A percentile compares a stretch with the other conserved stretches of the same genome.
These are phyloP conservation scores for Raddia guianensis DNA, from an alignment of 176 grass and related monocot species.

Conservation along the genomic window DNA sequence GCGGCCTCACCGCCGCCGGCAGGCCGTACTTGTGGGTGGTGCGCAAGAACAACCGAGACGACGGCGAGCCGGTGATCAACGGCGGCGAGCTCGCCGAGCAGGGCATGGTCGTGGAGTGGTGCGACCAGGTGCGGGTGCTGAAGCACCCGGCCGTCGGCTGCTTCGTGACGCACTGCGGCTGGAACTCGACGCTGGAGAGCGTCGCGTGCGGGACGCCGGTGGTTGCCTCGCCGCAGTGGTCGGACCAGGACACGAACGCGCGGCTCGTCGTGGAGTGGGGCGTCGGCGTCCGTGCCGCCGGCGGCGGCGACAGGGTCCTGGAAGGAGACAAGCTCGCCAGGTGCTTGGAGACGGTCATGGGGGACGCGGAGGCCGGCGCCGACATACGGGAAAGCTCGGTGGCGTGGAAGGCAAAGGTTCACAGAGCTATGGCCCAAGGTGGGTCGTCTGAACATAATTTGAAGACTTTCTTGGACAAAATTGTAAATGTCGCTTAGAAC, in stretches of 20 bases:
- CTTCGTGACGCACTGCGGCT: slow-evolving; percentile 61
- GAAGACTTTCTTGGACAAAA: neutral
- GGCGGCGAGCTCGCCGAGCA: neutral
- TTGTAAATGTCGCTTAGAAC: neutral
- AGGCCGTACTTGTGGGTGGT: slow-evolving; percentile 57
- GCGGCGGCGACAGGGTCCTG: neutral
- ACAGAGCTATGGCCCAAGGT: neutral
- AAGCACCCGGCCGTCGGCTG: slow-evolving; percentile 42
- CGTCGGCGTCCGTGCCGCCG: neutral
- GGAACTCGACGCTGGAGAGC: slow-evolving; percentile 61
- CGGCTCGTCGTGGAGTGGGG: slow-evolving; percentile 6
- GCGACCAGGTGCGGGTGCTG: slow-evolving; percentile 56
- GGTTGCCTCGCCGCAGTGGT: slow-evolving; percentile 34
- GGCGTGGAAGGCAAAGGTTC: slow-evolving; percentile 7
- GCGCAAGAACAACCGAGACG: slow-evolving; percentile 37
- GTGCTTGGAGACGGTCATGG: neutral
- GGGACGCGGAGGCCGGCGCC: neutral
- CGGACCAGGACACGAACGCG: slow-evolving; percentile 31
- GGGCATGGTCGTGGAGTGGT: slow-evolving; percentile 57
- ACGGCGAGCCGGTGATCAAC: neutral
- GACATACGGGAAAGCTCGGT: neutral
- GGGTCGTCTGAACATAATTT: neutral
- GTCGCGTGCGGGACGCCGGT: neutral
- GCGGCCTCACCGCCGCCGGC: slow-evolving; percentile 29
- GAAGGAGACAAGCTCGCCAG: neutral